A percentile compares a stretch with the other conserved stretches of the same genome.
Conservation (phyloP, 1,139 yeast genomes). For the Torulaspora globosa region DNA sequence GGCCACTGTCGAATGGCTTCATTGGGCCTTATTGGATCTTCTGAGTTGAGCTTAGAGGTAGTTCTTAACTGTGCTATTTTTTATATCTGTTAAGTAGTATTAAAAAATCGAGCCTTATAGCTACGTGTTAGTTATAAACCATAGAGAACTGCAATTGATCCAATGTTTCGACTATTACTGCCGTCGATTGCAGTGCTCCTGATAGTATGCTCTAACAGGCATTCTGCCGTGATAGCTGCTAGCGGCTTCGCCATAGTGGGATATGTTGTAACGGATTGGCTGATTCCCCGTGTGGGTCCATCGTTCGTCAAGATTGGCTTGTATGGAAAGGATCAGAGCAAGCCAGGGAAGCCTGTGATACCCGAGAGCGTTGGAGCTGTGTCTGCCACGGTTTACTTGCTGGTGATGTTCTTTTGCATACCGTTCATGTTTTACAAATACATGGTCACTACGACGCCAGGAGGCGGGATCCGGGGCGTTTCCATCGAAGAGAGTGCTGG, state of each 20-base stretch:
- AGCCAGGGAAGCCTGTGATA: constrained; percentile 61
- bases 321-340: constrained; percentile 78
- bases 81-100: background rate
- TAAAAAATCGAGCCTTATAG: background rate
- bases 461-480: constrained; percentile 52
- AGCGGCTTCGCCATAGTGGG: constrained; percentile 67
- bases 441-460: constrained; percentile 55
- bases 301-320: constrained; percentile 75
- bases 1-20: constrained; percentile 80
- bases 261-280: constrained; percentile 50
- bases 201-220: constrained; percentile 20
- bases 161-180: constrained; percentile 12
- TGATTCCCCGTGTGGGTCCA: constrained; percentile 65
- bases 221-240: constrained; percentile 42
- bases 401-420: constrained; percentile 76
- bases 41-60: background rate
- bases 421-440: constrained; percentile 87
- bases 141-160: background rate
- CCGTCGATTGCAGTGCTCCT: constrained; percentile 17
- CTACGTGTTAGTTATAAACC: background rate
- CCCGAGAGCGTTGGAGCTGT: constrained; percentile 94
- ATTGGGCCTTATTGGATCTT: constrained; percentile 26
- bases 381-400: constrained; percentile 73
- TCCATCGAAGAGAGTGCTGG: constrained; percentile 17
- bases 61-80: background rate